Percentiles rank a stretch among this genome's conserved stretches.
phyloP scores from a whole-genome alignment of 148 eudicot species.

The Persicaria maculosa region DNA sequence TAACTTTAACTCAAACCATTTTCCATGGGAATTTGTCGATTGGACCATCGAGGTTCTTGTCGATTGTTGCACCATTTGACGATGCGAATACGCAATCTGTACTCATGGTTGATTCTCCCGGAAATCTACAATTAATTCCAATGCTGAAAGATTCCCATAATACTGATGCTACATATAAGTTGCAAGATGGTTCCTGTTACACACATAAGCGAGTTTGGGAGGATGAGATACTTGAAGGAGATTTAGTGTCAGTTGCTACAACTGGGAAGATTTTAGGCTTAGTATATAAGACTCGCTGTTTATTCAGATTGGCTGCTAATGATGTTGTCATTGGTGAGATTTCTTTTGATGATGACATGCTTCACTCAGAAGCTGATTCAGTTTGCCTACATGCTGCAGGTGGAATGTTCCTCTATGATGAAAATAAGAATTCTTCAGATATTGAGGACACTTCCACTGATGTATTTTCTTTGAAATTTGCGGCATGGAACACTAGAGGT shows the following conservation, averaged over 20 bases:
- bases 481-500: constrained; percentile 73
- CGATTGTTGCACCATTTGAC: constrained; percentile 38
- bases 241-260: constrained; percentile 45
- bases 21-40: constrained; percentile 68
- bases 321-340: constrained; percentile 56
- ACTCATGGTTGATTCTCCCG: constrained; percentile 57
- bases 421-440: constrained; percentile 19
- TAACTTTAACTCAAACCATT: constrained; percentile 69
- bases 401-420: constrained; percentile 51
- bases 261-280: constrained; percentile 49
- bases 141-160: constrained; percentile 45
- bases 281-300: constrained; percentile 52
- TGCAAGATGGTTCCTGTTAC: constrained; percentile 24
- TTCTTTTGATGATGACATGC: constrained; percentile 35
- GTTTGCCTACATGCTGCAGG: constrained; percentile 41
- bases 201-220: constrained; percentile 24
- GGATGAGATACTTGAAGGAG: constrained; percentile 40
- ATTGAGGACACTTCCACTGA: constrained; percentile 19
- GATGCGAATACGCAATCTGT: constrained; percentile 46
- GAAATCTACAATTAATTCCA: constrained; percentile 55
- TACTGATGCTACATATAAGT: constrained; percentile 27
- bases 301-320: constrained; percentile 41
- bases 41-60: constrained; percentile 77
- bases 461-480: constrained; percentile 34
- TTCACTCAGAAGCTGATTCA: constrained; percentile 27